Evolutionary conservation across 495 filamentous ascomycete species (phyloP), one percentile per base, ranked within the genome.

Genomic region (Hyphodiscus hymeniophilus): DNA sequence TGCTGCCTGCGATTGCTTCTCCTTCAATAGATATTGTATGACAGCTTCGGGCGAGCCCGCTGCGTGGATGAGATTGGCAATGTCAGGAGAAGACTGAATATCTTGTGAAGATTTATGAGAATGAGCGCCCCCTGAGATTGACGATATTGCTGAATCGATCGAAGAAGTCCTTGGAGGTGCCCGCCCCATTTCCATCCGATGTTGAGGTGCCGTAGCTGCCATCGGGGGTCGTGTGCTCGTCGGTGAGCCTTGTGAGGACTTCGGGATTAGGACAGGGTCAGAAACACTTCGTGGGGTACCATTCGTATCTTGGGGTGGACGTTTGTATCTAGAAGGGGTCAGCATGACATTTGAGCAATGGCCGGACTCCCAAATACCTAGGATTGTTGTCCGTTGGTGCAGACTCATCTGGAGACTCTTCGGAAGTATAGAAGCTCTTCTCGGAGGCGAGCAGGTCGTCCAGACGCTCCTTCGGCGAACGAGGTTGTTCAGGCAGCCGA

Each of bases 101-200:
- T 88, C 85, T 45, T 80, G 75, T 3, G 81, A 75, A 12, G 60
- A 56, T 57, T 82, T 87, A 39, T 81, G 78, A 4, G 79, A 72
- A 38, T 81, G 77, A 13, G 71, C 74, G 52, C 61, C 70, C n/a
- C 82, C 79, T 7, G 89, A 94, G 34, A 89, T 73, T 4, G 86
- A 84, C 1, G 91, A 97, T 21, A 94, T 86, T 0, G 89, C 86
- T 7, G 92, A 95, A 60, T 97, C 92, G 56, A 96, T 96, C 30
- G 92, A 98, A 2, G 88, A 88, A 39, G 84, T 97, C 52, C 91
- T 81, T 45, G 84, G 80, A 56, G 66, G 42, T 33, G 38, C 45
- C 30, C 56, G 45, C 13, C 42, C 50, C 47, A 57, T 57, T 8
- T 56, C 56, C 12, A 42, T 47, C 23, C 55, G 42, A 28, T 59